phyloP scores from a whole-genome alignment of 345 rosid species.

The Salix suchowensis region DNA sequence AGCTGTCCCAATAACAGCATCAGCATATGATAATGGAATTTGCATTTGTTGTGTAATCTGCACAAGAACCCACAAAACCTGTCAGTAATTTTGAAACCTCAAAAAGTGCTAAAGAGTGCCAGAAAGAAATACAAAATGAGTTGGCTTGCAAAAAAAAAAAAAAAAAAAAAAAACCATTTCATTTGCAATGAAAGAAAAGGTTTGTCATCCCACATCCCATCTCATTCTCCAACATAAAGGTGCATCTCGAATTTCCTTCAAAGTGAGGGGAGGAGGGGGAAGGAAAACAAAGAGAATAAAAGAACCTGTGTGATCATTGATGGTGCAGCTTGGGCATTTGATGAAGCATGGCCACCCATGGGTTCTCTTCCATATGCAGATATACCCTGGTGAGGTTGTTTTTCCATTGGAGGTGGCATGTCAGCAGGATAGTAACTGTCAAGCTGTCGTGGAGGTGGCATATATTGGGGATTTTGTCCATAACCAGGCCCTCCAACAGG shows the following conservation, averaged over 20 bases:
- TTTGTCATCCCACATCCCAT: neutral
- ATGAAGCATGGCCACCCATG: slow-evolving; percentile 58
- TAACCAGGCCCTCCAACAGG: slow-evolving; percentile 67
- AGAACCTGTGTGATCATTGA: slow-evolving; percentile 93
- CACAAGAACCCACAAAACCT: slow-evolving; percentile 9
- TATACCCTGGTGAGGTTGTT: slow-evolving; percentile 93
- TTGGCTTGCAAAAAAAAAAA: neutral
- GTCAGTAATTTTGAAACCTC: neutral
- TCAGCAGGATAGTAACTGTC: slow-evolving; percentile 86
- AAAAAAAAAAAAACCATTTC: neutral
- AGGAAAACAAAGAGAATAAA: neutral
- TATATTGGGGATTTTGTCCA: slow-evolving; percentile 69
- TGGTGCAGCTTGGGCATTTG: slow-evolving; percentile 61
- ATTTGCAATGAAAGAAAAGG: neutral
- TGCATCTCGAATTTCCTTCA: neutral
- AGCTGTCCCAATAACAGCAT: slow-evolving; percentile 95
- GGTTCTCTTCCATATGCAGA: slow-evolving; percentile 97
- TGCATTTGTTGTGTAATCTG: slow-evolving; percentile 93
- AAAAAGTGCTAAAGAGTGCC: neutral
- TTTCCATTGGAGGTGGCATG: slow-evolving; percentile 78
- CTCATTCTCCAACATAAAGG: neutral
- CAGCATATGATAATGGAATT: slow-evolving; percentile 85
- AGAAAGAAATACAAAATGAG: neutral
- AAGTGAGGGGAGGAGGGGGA: neutral
- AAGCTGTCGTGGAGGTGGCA: slow-evolving; percentile 77